A percentile compares a stretch with the other conserved stretches of the same genome.
phyloP scores from a whole-genome alignment of 352 stramenopile genomes.

The Globisporangium canariense region DNA sequence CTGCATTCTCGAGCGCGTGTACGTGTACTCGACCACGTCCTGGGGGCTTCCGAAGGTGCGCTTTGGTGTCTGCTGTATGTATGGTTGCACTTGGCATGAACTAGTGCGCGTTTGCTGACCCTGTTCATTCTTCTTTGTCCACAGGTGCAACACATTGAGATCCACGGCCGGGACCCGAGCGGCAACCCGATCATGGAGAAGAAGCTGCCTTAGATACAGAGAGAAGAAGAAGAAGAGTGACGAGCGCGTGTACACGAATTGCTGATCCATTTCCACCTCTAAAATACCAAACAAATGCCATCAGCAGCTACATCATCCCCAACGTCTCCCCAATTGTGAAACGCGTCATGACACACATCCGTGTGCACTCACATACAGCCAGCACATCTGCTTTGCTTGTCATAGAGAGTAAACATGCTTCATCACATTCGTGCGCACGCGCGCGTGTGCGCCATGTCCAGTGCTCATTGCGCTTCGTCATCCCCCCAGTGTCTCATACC shows the following conservation, averaged over 20 bases:
- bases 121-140: not conserved
- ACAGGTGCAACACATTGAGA: constrained; percentile 84
- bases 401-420: no score
- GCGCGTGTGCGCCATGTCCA: not conserved
- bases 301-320: not conserved
- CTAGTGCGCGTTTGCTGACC: not conserved
- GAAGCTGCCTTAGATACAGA: constrained; percentile 61
- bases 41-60: constrained; percentile 79
- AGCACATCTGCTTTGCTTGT: no score
- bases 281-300: not conserved
- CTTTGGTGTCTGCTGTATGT: not conserved
- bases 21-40: constrained; percentile 81
- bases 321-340: not conserved
- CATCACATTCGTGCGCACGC: not conserved
- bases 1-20: constrained; percentile 78
- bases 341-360: not conserved
- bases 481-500: not conserved
- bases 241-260: not conserved
- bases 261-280: not conserved
- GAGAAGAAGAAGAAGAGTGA: not conserved
- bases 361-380: no score
- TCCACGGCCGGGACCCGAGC: constrained; percentile 67
- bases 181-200: constrained; percentile 81
- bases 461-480: not conserved
- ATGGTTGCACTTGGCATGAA: not conserved